Percentiles rank a stretch among this genome's conserved stretches.
These are phyloP conservation scores for Pigoraptor vietnamica DNA, from an alignment of 78 protist species.

Conservation along the genomic window DNA sequence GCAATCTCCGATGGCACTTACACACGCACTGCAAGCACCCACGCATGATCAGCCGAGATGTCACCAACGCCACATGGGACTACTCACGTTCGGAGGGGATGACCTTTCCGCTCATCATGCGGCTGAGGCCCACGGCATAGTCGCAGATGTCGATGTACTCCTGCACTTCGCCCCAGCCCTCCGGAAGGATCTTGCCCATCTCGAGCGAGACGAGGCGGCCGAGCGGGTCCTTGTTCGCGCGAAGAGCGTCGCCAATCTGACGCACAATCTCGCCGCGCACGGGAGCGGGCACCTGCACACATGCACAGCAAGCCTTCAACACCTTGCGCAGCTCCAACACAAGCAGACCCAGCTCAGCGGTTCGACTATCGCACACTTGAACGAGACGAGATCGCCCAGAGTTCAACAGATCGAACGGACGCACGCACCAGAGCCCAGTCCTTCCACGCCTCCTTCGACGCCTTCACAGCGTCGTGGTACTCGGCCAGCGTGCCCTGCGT, in stretches of 20 bases:
- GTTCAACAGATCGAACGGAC: background rate
- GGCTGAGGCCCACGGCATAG: conserved; percentile 75
- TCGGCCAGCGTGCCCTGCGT: background rate
- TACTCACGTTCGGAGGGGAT: conserved; percentile 85
- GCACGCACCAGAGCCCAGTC: background rate
- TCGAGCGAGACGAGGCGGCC: conserved; percentile 78
- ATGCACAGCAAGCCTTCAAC: background rate
- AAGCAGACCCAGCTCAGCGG: background rate
- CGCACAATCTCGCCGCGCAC: conserved; percentile 87
- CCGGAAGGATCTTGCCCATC: conserved; percentile 85
- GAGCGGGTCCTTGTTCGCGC: conserved; percentile 54
- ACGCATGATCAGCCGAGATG: no score
- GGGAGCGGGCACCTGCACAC: conserved; percentile 57
- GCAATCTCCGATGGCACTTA: no score
- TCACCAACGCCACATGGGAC: background rate
- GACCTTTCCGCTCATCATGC: conserved; percentile 71
- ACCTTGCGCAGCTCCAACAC: background rate
- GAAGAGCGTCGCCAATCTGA: conserved; percentile 63
- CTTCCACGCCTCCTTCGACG: background rate
- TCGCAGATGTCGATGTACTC: conserved; percentile 87
- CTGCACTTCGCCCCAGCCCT: conserved; percentile 89
- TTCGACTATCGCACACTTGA: background rate
- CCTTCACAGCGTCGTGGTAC: background rate
- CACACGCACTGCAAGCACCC: no score
- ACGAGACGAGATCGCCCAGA: background rate